Base-by-base conservation (phyloP, 2,329 filamentous ascomycete genomes). In the Penicillium sp. region DNA sequence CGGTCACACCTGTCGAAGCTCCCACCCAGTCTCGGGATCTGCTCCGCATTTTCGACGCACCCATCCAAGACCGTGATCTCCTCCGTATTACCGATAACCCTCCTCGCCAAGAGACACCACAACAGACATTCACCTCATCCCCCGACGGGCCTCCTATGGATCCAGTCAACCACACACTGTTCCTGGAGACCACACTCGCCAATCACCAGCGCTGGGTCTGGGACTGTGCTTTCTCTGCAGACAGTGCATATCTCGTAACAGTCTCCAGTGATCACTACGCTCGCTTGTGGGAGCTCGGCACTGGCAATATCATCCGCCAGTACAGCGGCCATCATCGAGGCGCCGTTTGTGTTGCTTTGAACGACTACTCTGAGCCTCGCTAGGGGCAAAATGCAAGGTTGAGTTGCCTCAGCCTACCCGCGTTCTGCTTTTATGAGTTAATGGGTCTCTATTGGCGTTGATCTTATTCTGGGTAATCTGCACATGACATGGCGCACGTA, bases 131-230 rank as follows among this genome's bases (percentile, higher is more conserved):
- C 61, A 68, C 69, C 24, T 63, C 69, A 31, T 67, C 72, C 45
- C 72, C 71, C 1, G 74, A 73, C 53, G 73, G 72, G 2, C 73
- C 73, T 14, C 75, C 73, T 40, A 75, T 77, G 63, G 68, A 77
- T 61, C 68, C 74, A 47, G 63, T 72, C 70, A 68, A 76, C 70
- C 9, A 84, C 81, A 72, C 87, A 81, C 40, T 94, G 65, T 89
- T 88, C 10, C 83, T 96, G 20, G 90, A 96, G 74, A 92, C 91
- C 3, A 95, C 91, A 1, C 83, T 97, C 1, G 89, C 89, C 22
- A 90, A 89, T 53, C 92, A 97, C 75, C 92, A 97, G 76, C 87
- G 92, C 52, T 97, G 92, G 92, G 92, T 97, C 1, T 97, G 92
- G 92, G 92, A 97, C 73, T 97, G 92, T 69, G 92, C 92, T 1